Evolutionary conservation across 1,284 basidiomycete species (phyloP).

Genomic region (Apiotrichum akiyoshidainum): DNA sequence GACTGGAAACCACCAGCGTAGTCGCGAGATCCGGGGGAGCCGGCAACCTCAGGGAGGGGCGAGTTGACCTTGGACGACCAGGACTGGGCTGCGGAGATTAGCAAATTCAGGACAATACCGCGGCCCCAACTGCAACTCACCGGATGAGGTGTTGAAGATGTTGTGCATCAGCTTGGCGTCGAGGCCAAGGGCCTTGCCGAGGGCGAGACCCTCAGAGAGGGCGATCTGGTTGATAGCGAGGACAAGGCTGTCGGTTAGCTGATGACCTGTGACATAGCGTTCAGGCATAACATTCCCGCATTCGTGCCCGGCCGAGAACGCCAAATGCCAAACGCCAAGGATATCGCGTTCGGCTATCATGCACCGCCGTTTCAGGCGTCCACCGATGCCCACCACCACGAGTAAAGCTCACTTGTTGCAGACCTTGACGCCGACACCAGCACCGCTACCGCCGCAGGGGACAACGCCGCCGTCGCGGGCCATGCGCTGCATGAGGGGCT

Average conservation of each 20-base stretch:
- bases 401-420: conserved; percentile 42
- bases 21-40: conserved; percentile 37
- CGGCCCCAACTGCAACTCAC: conserved; percentile 18
- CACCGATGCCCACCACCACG: too few relatives aligned
- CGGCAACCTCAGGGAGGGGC: conserved; percentile 34
- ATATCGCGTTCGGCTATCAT: background rate
- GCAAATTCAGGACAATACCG: too few relatives aligned
- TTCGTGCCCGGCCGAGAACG: background rate
- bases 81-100: conserved; percentile 32
- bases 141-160: conserved; percentile 44
- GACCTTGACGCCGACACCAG: conserved; percentile 46
- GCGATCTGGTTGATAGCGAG: conserved; percentile 49
- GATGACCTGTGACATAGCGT: background rate
- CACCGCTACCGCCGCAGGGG: conserved; percentile 40
- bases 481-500: conserved; percentile 42
- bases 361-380: too few relatives aligned
- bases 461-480: conserved; percentile 39
- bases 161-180: conserved; percentile 37
- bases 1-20: conserved; percentile 43
- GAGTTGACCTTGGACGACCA: conserved; percentile 47
- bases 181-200: conserved; percentile 40
- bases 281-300: background rate
- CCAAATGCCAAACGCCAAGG: background rate
- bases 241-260: conserved; percentile 31
- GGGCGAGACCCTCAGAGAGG: conserved; percentile 42